A percentile compares a stretch with the other conserved stretches of the same genome.
phyloP scores from a whole-genome alignment of 805 yeast genomes.

The Saccharomycopsis sp. region DNA sequence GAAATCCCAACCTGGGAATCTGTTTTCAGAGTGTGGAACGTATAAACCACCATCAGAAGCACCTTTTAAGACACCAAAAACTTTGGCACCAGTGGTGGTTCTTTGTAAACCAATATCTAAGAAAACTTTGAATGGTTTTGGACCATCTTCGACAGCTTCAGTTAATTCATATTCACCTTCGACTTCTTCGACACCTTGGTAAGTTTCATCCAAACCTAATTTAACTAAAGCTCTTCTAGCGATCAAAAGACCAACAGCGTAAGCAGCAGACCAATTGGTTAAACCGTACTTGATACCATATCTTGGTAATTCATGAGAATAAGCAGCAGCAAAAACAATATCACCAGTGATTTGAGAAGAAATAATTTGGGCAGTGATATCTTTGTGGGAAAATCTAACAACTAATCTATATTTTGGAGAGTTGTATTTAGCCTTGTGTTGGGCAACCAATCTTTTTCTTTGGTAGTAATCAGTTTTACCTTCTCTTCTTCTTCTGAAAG shows the following conservation, averaged over 20 bases:
- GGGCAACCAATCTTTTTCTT: constrained; percentile 98
- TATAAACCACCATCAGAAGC: constrained; percentile 99
- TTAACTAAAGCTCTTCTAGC: constrained; percentile 99
- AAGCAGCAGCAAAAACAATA: constrained; percentile 91
- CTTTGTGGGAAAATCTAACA: constrained; percentile 99
- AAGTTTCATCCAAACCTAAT: constrained; percentile 97
- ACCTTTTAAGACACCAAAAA: constrained; percentile 99
- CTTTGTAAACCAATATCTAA: constrained; percentile 99
- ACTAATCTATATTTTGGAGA: constrained; percentile 99
- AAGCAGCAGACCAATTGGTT: constrained; percentile 99
- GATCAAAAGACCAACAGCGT: constrained; percentile 95
- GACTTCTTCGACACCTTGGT: constrained; percentile 97
- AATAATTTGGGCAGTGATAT: constrained; percentile 95
- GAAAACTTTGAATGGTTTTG: constrained; percentile 99
- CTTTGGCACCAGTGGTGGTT: constrained; percentile 99
- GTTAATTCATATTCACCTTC: constrained; percentile 98
- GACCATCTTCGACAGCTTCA: constrained; percentile 98
- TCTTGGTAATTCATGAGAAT: constrained; percentile 96
- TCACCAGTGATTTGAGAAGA: constrained; percentile 98
- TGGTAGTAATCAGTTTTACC: constrained; percentile 99
- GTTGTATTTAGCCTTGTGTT: constrained; percentile 99
- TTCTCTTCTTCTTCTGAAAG: constrained; percentile 99
- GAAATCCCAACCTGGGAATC: constrained; percentile 99
- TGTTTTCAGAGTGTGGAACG: constrained; percentile 98
- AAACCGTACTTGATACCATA: constrained; percentile 98